A percentile compares a stretch with the other conserved stretches of the same genome.
These are phyloP conservation scores for Capsella rubella DNA, from an alignment of 441 rosid genomes.

Conservation along the genomic window DNA sequence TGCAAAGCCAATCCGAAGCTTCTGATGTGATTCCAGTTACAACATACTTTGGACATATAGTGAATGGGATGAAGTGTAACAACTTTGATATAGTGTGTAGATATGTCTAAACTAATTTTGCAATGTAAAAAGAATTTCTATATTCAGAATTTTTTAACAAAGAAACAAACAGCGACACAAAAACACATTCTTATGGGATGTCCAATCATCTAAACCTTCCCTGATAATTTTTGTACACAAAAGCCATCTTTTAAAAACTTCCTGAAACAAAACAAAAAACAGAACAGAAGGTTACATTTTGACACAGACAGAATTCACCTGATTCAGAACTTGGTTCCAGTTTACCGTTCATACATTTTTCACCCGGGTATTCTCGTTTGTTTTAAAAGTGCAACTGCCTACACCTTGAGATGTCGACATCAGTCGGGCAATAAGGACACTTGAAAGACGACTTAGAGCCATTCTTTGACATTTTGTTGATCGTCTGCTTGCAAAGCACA, in stretches of 20 bases:
- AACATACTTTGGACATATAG: too few relatives aligned
- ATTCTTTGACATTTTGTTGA: constrained; percentile 72
- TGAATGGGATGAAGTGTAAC: too few relatives aligned
- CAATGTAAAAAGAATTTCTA: constrained; percentile 36
- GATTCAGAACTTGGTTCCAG: constrained; percentile 25
- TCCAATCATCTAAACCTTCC: constrained; percentile 29
- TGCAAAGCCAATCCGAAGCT: too few relatives aligned
- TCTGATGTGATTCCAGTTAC: too few relatives aligned
- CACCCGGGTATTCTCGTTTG: neutral
- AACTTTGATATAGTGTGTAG: too few relatives aligned
- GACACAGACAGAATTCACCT: constrained; percentile 25
- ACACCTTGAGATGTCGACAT: constrained; percentile 51
- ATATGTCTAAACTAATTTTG: too few relatives aligned
- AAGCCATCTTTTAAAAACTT: constrained; percentile 7
- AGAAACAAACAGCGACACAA: constrained; percentile 36
- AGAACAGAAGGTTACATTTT: constrained; percentile 36
- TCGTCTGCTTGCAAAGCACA: constrained; percentile 68
- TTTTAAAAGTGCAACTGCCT: constrained; percentile 51
- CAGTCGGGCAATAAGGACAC: constrained; percentile 72
- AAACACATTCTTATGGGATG: constrained; percentile 27
- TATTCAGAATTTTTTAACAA: constrained; percentile 22
- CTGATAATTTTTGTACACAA: constrained; percentile 30
- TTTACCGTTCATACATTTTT: neutral
- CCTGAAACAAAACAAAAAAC: constrained; percentile 9
- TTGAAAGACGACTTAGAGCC: constrained; percentile 55